These are phyloP conservation scores for Cystofilobasidium capitatum DNA, from an alignment of 768 basidiomycete species.

Conservation along the genomic window DNA sequence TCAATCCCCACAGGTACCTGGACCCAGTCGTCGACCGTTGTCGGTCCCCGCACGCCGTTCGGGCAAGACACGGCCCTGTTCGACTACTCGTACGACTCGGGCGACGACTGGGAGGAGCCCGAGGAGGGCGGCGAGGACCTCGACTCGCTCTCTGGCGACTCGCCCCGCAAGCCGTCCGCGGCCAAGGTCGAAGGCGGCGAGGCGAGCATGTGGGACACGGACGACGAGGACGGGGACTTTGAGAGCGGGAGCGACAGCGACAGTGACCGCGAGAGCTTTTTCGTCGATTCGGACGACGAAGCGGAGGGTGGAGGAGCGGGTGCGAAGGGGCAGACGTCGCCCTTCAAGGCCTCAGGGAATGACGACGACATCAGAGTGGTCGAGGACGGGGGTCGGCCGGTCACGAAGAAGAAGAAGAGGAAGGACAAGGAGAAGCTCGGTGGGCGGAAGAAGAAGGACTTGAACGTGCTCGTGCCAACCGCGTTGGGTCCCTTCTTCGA, in stretches of 20 bases:
- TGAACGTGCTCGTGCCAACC: constrained; percentile 56
- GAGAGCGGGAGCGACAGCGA: constrained; percentile 46
- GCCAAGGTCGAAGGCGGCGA: not conserved
- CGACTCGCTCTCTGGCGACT: constrained; percentile 16
- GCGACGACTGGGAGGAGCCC: constrained; percentile 83
- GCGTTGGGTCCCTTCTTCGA: constrained; percentile 79
- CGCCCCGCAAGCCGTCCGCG: constrained; percentile 4
- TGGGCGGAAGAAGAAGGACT: constrained; percentile 56
- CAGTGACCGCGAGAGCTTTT: no score
- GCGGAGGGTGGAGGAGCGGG: constrained; percentile 67
- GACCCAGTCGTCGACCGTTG: constrained; percentile 65
- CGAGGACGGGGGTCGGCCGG: not conserved
- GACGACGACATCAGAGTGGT: constrained; percentile 16
- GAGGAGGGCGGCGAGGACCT: constrained; percentile 57
- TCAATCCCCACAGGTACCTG: constrained; percentile 51
- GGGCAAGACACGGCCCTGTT: constrained; percentile 62
- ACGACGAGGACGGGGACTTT: constrained; percentile 78
- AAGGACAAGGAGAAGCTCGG: constrained; percentile 33
- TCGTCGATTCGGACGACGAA: constrained; percentile 47
- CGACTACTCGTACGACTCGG: constrained; percentile 89
- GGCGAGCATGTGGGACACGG: constrained; percentile 41
- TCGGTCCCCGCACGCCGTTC: constrained; percentile 78
- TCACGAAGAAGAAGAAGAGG: constrained; percentile 15
- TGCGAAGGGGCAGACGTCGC: constrained; percentile 69
- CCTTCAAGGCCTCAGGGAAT: constrained; percentile 39